Evolutionary conservation across 2,329 filamentous ascomycete genomes (phyloP), one percentile per base, ranked within the genome.

Genomic region (Pyricularia sp.): DNA sequence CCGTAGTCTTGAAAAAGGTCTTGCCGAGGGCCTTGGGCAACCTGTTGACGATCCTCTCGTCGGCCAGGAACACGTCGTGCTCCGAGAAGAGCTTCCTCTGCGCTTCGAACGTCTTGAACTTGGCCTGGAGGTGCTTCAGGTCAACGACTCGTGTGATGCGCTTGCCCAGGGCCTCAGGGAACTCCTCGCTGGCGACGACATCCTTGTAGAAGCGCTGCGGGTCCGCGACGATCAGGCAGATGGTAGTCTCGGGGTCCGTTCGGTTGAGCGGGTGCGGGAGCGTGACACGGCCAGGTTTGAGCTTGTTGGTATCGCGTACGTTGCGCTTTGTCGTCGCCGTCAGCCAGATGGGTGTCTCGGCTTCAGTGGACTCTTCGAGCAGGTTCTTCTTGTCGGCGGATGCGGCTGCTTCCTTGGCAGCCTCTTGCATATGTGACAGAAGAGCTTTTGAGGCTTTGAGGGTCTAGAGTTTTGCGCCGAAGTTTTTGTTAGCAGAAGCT

Each of bases 51-150:
- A 99, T 89, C 62, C 94, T 84, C 73, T 96, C 90, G 75, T 99
- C 94, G 64, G 90, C 93, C 65, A 99, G 82, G 79, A 99, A 97
- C 65, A 97, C 79, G 74, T 97, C 94, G 76, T 97, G 91, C 75
- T 96, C 91, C 60, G 86, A 80, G 68, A 88, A 84, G 44, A 99
- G 84, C 75, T 94, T 91, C 68, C 94, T 84, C 76, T 90, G 87
- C 64, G 86, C 86, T 79, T 99, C 94, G 77, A 91, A 99, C 67
- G 89, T 85, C 80, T 89, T 88, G 82, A 89, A 97, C 79, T 94
- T 93, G 70, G 88, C 83, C 73, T 79, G 78, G 68, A 99, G 81
- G 77, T 97, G 96, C 71, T 83, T 82, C 69, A 93, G 79, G 71
- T 92, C 91, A 71, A 97, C 88, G 60, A 99, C 84, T 69, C 87